Conservation (phyloP, 768 basidiomycete species). For the Leccinum obscurum region DNA sequence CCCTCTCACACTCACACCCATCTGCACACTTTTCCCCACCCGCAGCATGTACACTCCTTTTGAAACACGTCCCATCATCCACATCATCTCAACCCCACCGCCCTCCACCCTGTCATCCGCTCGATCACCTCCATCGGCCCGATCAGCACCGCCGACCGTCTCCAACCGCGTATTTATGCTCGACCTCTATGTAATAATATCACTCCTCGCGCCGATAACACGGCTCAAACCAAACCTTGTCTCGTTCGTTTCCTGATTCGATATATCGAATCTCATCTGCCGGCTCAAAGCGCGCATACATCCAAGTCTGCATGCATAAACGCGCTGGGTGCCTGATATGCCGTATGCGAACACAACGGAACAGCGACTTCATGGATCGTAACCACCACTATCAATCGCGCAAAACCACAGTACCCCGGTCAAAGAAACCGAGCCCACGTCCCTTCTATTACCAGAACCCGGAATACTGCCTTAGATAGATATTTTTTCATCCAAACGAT, state of each 20-base stretch:
- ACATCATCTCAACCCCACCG: neutral
- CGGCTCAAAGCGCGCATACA: neutral
- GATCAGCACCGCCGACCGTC: neutral
- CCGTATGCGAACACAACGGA: neutral
- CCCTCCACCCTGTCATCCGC: neutral
- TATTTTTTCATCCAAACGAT: slow-evolving; percentile 4
- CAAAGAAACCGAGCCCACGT: neutral
- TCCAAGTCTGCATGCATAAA: neutral
- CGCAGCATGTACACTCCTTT: neutral
- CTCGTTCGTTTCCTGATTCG: neutral
- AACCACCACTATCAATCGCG: neutral
- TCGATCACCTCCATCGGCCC: neutral
- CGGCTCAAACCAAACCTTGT: neutral
- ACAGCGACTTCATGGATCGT: neutral
- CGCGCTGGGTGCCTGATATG: neutral
- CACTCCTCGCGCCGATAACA: neutral
- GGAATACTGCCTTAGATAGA: neutral
- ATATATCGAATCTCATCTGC: neutral
- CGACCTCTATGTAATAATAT: neutral
- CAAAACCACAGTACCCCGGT: neutral
- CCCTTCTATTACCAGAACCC: slow-evolving; percentile 4
- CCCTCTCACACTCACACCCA: neutral
- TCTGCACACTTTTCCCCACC: neutral
- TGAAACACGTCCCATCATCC: neutral
- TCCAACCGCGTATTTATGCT: neutral